A percentile compares a stretch with the other conserved stretches of the same genome.
These are phyloP conservation scores for Cryptosporidium bovis DNA, from an alignment of 169 alveolate genomes.

Conservation along the genomic window DNA sequence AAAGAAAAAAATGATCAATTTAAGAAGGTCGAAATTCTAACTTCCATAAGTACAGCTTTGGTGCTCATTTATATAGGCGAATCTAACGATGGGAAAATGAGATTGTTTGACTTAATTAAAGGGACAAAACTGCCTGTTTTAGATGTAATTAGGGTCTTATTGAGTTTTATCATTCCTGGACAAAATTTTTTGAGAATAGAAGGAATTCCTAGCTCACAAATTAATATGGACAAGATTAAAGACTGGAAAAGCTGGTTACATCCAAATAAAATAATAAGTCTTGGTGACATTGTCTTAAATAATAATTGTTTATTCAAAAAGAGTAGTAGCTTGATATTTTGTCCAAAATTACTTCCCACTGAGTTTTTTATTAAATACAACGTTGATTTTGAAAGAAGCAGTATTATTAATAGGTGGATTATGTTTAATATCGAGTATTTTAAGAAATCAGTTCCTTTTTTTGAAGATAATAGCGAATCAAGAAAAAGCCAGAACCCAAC, in stretches of 20 bases:
- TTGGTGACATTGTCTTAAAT: background rate
- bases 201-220: background rate
- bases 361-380: background rate
- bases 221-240: slow-evolving; percentile 8
- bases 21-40: background rate
- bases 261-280: background rate
- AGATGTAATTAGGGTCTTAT: slow-evolving; percentile 28
- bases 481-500: background rate
- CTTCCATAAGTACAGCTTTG: slow-evolving; percentile 3
- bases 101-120: background rate
- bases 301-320: too few species aligned
- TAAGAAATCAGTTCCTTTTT: background rate
- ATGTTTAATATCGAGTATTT: too few species aligned
- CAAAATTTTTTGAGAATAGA: slow-evolving; percentile 12
- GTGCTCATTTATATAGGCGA: slow-evolving; percentile 11
- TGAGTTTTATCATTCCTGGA: slow-evolving; percentile 44
- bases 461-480: background rate
- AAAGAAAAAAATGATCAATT: background rate
- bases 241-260: slow-evolving; percentile 61
- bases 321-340: background rate
- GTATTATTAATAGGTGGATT: too few species aligned
- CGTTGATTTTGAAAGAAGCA: background rate
- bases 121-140: background rate
- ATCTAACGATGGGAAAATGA: background rate
- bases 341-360: background rate